A percentile compares a stretch with the other conserved stretches of the same genome.
Conservation (phyloP, 148 eudicot genomes). For the Cornus controversa region DNA sequence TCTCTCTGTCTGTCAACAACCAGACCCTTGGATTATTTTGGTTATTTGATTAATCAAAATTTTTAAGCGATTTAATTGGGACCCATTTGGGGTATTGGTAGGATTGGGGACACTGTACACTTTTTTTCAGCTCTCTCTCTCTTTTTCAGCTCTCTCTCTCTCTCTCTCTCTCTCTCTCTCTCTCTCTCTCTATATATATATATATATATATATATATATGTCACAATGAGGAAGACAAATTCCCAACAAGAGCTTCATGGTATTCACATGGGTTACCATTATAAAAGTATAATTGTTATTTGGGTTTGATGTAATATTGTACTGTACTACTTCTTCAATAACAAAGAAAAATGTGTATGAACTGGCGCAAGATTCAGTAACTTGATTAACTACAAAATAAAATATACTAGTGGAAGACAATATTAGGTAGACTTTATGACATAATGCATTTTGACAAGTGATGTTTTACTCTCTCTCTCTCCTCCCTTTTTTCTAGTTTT, state of each 20-base stretch:
- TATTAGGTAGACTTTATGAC: background rate
- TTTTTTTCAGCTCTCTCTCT: background rate
- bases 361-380: background rate
- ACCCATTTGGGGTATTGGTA: background rate
- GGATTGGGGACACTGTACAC: background rate
- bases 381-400: no score
- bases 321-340: no score
- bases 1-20: no score
- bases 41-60: no score
- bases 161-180: no score
- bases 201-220: no score
- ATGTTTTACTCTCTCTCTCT: background rate
- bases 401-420: background rate
- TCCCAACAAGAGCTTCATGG: background rate
- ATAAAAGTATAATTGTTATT: background rate
- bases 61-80: background rate
- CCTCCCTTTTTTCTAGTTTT: background rate
- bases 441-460: background rate
- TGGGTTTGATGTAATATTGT: background rate
- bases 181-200: no score
- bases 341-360: background rate
- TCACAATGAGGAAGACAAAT: background rate
- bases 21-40: no score
- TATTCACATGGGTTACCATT: background rate
- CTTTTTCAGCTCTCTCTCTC: no score